Percentiles rank a stretch among this genome's conserved stretches.
These are phyloP conservation scores for Ephemerocybe angulata DNA, from an alignment of 768 basidiomycete genomes.

Conservation along the genomic window DNA sequence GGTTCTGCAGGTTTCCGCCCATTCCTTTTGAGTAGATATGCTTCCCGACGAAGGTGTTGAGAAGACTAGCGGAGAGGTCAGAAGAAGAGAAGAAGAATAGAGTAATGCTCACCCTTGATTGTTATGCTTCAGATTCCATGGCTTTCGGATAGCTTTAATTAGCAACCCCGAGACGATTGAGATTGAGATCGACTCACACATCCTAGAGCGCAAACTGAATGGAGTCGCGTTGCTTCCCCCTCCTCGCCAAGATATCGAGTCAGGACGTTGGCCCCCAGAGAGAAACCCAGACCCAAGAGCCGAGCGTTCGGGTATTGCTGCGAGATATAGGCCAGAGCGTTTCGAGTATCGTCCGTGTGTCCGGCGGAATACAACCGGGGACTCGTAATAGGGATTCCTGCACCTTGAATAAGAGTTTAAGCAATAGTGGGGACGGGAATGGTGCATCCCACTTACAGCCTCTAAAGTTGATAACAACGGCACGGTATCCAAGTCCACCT, in stretches of 20 bases:
- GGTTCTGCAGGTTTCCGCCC: conserved; percentile 65
- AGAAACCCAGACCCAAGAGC: conserved; percentile 86
- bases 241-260: conserved; percentile 89
- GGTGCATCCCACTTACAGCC: conserved; percentile 60
- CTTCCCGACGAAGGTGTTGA: conserved; percentile 51
- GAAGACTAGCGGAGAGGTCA: conserved; percentile 39
- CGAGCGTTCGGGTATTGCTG: conserved; percentile 73
- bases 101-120: conserved; percentile 40
- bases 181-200: conserved; percentile 52
- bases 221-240: conserved; percentile 56
- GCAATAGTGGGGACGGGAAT: conserved; percentile 5
- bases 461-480: conserved; percentile 87
- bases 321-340: conserved; percentile 73
- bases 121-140: conserved; percentile 52
- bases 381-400: conserved; percentile 78
- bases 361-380: conserved; percentile 85
- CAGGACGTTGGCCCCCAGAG: conserved; percentile 88
- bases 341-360: conserved; percentile 85
- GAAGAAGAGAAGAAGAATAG: conserved; percentile 1
- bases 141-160: conserved; percentile 29
- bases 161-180: conserved; percentile 2
- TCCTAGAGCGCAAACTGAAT: conserved; percentile 64
- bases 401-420: conserved; percentile 48
- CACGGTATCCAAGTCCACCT: conserved; percentile 90
- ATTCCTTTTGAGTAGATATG: conserved; percentile 74